A percentile compares a stretch with the other conserved stretches of the same genome.
phyloP scores from a whole-genome alignment of 352 stramenopile species.

The Saprolegnia diclina region DNA sequence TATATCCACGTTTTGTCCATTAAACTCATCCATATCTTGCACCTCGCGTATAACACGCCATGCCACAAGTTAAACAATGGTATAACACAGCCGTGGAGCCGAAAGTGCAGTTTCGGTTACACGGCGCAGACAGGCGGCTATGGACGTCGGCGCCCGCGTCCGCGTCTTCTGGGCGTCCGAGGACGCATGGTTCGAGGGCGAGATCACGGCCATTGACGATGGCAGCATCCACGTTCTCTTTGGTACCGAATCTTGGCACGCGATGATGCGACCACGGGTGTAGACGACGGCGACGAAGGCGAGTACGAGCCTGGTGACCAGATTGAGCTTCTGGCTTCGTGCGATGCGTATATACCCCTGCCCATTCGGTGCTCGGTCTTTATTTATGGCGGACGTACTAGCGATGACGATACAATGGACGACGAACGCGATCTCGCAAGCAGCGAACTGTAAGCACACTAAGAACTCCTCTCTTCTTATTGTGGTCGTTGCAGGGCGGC shows the following conservation, averaged over 20 bases:
- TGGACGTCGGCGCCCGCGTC: not conserved
- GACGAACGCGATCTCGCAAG: not conserved
- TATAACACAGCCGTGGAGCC: too few relatives aligned
- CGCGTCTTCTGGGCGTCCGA: not conserved
- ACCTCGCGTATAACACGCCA: not conserved
- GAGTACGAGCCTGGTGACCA: not conserved
- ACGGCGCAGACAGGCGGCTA: not conserved
- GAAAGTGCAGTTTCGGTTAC: not conserved
- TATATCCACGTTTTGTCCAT: constrained; percentile 12
- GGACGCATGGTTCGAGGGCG: constrained; percentile 1
- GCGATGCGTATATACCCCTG: too few relatives aligned
- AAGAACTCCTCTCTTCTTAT: not conserved
- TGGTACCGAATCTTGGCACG: not conserved
- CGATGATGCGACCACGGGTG: not conserved
- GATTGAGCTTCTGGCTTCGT: not conserved
- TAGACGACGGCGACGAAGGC: constrained; percentile 8
- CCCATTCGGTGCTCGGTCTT: too few relatives aligned
- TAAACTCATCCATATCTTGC: not conserved
- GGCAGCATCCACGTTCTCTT: constrained; percentile 4
- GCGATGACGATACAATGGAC: not conserved
- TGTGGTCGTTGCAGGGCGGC: too few relatives aligned
- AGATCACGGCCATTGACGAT: not conserved
- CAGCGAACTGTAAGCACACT: not conserved
- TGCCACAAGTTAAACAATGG: too few relatives aligned
- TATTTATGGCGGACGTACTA: too few relatives aligned